These are phyloP conservation scores for Coemansia sp. DNA, from an alignment of 371 early-diverging fungal genomes.

Conservation along the genomic window DNA sequence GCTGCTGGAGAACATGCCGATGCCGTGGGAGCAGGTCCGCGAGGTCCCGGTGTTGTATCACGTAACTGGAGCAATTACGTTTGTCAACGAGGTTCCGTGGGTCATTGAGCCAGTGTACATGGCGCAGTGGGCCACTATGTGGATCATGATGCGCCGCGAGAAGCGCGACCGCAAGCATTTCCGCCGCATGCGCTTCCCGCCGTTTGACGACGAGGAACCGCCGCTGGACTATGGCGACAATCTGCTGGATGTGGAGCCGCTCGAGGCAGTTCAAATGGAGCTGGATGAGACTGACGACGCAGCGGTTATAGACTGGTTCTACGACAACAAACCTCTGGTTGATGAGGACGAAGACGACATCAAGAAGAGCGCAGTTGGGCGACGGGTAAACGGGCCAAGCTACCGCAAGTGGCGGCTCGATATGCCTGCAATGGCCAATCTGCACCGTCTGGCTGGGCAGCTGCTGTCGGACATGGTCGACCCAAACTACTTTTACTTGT, in stretches of 20 bases:
- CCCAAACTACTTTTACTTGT: constrained; percentile 95
- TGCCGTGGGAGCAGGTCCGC: constrained; percentile 99
- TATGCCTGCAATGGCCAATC: constrained; percentile 90
- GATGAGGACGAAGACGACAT: constrained; percentile 57
- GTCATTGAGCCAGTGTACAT: constrained; percentile 95
- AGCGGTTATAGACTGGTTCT: constrained; percentile 94
- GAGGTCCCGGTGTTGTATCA: constrained; percentile 98
- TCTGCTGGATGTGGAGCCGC: constrained; percentile 93
- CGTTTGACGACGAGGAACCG: constrained; percentile 98
- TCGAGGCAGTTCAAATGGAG: constrained; percentile 98
- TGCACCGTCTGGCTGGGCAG: constrained; percentile 92
- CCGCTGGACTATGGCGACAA: constrained; percentile 98
- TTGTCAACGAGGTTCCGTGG: constrained; percentile 95
- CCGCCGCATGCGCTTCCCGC: constrained; percentile 97
- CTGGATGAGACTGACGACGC: constrained; percentile 94
- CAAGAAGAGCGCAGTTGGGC: constrained; percentile 55
- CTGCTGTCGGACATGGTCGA: constrained; percentile 91
- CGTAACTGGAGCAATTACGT: constrained; percentile 97
- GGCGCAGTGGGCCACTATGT: constrained; percentile 99
- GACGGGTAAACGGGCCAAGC: constrained; percentile 82
- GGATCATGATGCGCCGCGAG: constrained; percentile 99
- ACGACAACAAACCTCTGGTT: constrained; percentile 91
- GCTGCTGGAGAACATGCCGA: constrained; percentile 98
- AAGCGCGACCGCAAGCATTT: constrained; percentile 97
- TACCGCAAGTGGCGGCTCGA: constrained; percentile 92